Base-by-base conservation (phyloP, 2,329 filamentous ascomycete species). In the Dothideomycetidae sp. region DNA sequence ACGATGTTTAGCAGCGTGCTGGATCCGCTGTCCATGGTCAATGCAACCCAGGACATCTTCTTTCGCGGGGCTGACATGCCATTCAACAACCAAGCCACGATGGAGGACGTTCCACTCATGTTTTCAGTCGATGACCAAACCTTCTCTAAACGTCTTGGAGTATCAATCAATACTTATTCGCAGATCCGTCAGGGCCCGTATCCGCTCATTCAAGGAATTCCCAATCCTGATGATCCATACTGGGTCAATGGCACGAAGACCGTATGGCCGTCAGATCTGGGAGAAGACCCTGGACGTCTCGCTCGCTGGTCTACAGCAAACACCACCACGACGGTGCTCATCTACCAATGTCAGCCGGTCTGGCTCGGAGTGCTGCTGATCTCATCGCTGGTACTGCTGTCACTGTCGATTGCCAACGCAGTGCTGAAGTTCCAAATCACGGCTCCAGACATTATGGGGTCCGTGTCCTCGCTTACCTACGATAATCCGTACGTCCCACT, bases 381-480 rank as follows among this genome's bases (percentile, higher is more conserved):
- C 1, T 26, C 52, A 0, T 48, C 55, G 0, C 15, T 4, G 0
- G 36, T 48, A 1, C 48, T 53, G 1, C 30, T 58, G 2, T 5
- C 48, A 0, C 50, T 41, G 1, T 55, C 53, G 0, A 11, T 29
- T 0, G 31, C 32, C 1, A 43, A 48, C 1, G 14, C 55, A 1
- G 10, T 54, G 1, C 42, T 58, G 0, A 56, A 57, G 13, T 31
- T 42, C 3, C 42, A 33, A 5, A 55, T 50, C 1, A 43, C 54
- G 2, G 53, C 51, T 0, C 56, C 56, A 0, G 55, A 58, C 18
- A 39, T 58, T 35, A 54, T 58, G 17, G 53, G 55, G 1, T 57
- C 50, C 17, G 55, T 59, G 0, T 33, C 55, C 1, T 57, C 54
- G 35, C 54, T 58, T 52, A 58, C 55, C 0, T 59, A 58, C 37